Base-by-base conservation (phyloP, 768 basidiomycete genomes). In the Lyophyllum decastes region DNA sequence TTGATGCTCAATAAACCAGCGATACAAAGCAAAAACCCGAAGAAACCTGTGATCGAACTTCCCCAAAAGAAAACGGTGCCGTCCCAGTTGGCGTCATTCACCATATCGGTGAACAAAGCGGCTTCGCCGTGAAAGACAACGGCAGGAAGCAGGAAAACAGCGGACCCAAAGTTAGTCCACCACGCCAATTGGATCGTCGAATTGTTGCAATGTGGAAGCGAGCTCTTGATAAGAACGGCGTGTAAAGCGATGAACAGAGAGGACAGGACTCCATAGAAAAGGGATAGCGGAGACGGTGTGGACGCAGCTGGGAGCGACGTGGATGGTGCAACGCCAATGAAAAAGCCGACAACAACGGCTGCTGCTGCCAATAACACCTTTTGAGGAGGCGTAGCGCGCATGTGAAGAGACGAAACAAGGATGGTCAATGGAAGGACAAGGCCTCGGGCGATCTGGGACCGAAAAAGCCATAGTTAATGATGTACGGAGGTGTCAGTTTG, bases 391-490 rank as follows among this genome's bases (percentile, higher is more conserved):
- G 73, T 66, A 6, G 82, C 75, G 21, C 76, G 78, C 2, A 85
- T 85, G 58, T 85, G 73, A 19, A 84, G 44, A 38, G 85, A 86
- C 2, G 90, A 89, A 43, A 93, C 84, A 24, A 83, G 59, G 54
- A 94, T 91, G 1, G 93, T 95, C 48, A 92, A 78, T 0, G 93
- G 93, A 4, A 95, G 78, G 3, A 92, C 87, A 35, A 95, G 80
- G 0, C 93, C 92, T 62, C 92, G 77, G 0, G 92, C 93, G 65
- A 95, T 92, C 87, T 94, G 49, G 26, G 33, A 54, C n/a, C 17
- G 45, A 17, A 54, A 40, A 40, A 45, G 24, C 43, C 21, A 56
- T 30, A 17, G 49, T 49, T 16, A 47, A 19, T 45, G n/a, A 49
- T 45, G 49, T 49, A 34, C n/a, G 40, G 33, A 22, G 30, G 33